These are phyloP conservation scores for Trametes gibbosa DNA, from an alignment of 768 basidiomycete genomes.

Conservation along the genomic window DNA sequence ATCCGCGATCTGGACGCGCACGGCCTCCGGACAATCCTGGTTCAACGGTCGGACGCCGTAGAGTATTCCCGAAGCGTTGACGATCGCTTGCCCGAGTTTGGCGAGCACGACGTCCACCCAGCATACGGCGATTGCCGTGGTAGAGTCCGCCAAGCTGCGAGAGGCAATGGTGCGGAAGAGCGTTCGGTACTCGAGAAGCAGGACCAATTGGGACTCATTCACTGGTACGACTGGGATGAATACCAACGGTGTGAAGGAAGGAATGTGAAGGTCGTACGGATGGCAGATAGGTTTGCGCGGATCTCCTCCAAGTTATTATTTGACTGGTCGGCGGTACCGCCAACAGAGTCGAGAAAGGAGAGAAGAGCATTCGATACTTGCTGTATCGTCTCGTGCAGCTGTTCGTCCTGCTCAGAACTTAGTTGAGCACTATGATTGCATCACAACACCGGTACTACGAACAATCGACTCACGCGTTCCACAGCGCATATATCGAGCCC, in stretches of 20 bases:
- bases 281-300: constrained; percentile 5
- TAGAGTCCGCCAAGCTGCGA: constrained; percentile 15
- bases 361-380: constrained; percentile 34
- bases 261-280: constrained; percentile 18
- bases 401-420: constrained; percentile 30
- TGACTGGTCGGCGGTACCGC: background rate
- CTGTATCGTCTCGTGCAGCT: constrained; percentile 35
- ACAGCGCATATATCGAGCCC: constrained; percentile 17
- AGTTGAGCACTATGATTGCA: background rate
- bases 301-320: background rate
- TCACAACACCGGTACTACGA: too few relatives aligned
- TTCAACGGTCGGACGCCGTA: constrained; percentile 3
- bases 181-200: constrained; percentile 52
- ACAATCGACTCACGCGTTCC: background rate
- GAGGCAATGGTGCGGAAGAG: constrained; percentile 46
- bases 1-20: constrained; percentile 44
- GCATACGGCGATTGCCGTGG: constrained; percentile 44
- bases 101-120: constrained; percentile 66
- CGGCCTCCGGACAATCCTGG: constrained; percentile 10
- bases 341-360: constrained; percentile 27
- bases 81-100: constrained; percentile 42
- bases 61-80: constrained; percentile 9
- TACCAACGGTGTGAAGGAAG: too few relatives aligned
- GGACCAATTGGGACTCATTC: constrained; percentile 29
- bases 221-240: too few relatives aligned